Evolutionary conservation across 805 yeast species (phyloP), one percentile per base, ranked within the genome.

Genomic region (Kluyveromyces lactis): DNA sequence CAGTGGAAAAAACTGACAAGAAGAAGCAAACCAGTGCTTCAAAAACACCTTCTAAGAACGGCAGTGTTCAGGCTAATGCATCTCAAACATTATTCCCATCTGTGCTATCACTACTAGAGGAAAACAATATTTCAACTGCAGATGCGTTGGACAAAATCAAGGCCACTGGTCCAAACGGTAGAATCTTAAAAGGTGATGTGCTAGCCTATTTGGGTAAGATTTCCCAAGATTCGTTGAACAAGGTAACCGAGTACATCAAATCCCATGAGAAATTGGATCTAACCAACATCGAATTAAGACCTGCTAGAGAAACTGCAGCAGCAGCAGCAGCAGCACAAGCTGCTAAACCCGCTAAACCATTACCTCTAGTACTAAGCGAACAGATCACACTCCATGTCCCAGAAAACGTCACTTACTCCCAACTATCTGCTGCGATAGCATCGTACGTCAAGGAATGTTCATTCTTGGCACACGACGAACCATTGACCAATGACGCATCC

Each of bases 101-200:
- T 0, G 97, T 87, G 9, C 75, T 73, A 40, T 46, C 76, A 3
- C 66, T 90, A 21, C 66, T 90, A 28, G 75, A 71, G 30, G 68
- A 68, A 42, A 71, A 86, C 53, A 59, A 71, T 39, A 78, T 90
- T 42, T 72, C 90, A 1, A 63, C 60, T 41, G 81, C 72, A 31
- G 90, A 82, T 18, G 96, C 95, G 2, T 45, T 83, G 16, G 52
- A 66, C 7, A 77, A 80, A 46, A 85, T 90, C 51, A 67, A 74
- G 30, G 94, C 96, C 6, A 71, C 95, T 1, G 98, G 97, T 16
- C 94, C 94, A 21, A 72, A 79, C 41, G 97, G 97, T 8, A 73
- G 95, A 53, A 58, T 90, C 30, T 69, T 90, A 47, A 85, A 83
- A 64, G 97, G 97, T 46, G 98, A 90, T 60, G 90, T 89, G 1